Conservation (phyloP, 208 protist genomes). For the Acanthamoeba healyi region DNA sequence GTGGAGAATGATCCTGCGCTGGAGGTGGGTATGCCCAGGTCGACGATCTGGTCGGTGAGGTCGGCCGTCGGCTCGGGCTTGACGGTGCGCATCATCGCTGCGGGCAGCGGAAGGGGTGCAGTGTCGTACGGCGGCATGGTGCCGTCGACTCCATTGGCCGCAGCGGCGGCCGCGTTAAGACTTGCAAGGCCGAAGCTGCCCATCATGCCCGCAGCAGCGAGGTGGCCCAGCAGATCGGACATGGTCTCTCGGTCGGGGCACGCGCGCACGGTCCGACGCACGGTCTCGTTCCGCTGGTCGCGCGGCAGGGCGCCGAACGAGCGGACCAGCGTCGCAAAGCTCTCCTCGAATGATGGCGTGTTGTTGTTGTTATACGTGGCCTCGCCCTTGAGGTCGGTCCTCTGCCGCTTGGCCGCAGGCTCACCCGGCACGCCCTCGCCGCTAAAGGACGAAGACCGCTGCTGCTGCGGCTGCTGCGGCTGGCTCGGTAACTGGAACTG, state of each 20-base stretch:
- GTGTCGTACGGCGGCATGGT: background rate
- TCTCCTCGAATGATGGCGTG: slow-evolving; percentile 14
- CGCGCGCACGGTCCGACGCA: background rate
- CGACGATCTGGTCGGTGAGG: background rate
- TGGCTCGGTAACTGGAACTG: background rate
- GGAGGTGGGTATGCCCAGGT: background rate
- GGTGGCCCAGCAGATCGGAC: slow-evolving; percentile 21
- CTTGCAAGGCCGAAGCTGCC: slow-evolving; percentile 13
- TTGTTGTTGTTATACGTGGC: background rate
- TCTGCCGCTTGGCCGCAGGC: background rate
- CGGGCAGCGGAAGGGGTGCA: background rate
- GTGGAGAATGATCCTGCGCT: background rate
- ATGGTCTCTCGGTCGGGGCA: slow-evolving; percentile 26
- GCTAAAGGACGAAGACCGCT: background rate
- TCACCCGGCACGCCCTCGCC: background rate
- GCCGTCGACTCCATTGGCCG: background rate
- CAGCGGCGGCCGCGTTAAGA: background rate
- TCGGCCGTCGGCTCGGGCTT: slow-evolving; percentile 30
- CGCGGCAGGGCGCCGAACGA: slow-evolving; percentile 4
- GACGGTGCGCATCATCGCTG: background rate
- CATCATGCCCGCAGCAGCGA: slow-evolving; percentile 21
- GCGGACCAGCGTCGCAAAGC: slow-evolving; percentile 6
- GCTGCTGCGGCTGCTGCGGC: background rate
- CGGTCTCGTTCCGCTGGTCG: background rate
- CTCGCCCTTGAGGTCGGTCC: background rate